Evolutionary conservation across 495 filamentous ascomycete species (phyloP).

Genomic region (Talaromyces liani): DNA sequence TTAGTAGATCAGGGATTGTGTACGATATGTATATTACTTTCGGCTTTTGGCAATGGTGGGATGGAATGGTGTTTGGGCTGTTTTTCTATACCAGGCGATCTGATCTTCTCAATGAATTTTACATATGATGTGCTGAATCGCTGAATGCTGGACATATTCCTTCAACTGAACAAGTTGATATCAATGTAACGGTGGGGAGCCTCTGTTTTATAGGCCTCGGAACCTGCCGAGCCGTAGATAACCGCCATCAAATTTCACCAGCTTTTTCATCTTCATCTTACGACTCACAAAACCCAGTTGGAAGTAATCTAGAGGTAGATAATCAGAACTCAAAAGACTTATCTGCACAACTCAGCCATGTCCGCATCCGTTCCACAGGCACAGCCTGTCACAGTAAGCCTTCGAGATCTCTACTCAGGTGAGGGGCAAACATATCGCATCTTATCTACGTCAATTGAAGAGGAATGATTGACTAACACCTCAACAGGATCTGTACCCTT

Average conservation of each 20-base stretch:
- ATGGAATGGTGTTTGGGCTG: neutral
- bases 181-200: neutral
- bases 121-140: too few relatives aligned
- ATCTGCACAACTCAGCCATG: neutral
- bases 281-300: neutral
- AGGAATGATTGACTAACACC: neutral
- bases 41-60: neutral
- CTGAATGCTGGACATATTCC: neutral
- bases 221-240: slow-evolving; percentile 5
- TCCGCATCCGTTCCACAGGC: slow-evolving; percentile 16
- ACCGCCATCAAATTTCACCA: neutral
- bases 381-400: slow-evolving; percentile 47
- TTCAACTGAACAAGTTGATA: neutral
- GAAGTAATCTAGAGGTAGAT: too few relatives aligned
- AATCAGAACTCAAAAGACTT: too few relatives aligned
- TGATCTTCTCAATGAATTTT: too few relatives aligned
- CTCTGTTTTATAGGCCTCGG: neutral
- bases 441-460: neutral
- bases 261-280: neutral
- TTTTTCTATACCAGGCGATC: neutral
- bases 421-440: neutral
- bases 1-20: slow-evolving; percentile 10
- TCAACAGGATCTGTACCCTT: slow-evolving; percentile 62
- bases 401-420: slow-evolving; percentile 42
- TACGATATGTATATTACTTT: neutral